These are phyloP conservation scores for Leccinum variicolor DNA, from an alignment of 768 basidiomycete genomes.

Conservation along the genomic window DNA sequence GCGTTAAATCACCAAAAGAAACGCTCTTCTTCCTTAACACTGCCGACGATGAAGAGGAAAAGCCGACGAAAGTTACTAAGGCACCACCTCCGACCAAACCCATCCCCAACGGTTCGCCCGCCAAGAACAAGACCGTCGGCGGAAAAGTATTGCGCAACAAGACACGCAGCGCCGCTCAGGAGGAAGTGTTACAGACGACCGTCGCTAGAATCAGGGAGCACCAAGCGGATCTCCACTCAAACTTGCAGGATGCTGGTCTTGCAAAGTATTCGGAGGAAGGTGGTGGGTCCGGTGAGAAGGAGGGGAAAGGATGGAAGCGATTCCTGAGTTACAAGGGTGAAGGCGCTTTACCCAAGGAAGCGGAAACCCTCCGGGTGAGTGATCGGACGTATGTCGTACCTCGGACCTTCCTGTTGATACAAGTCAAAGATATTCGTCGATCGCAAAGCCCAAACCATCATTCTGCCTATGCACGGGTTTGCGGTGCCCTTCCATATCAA, in stretches of 20 bases:
- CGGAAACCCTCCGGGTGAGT: constrained; percentile 75
- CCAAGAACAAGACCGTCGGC: constrained; percentile 71
- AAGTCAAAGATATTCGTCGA: constrained; percentile 79
- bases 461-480: constrained; percentile 91
- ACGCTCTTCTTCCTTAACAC: constrained; percentile 81
- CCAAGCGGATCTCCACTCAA: constrained; percentile 77
- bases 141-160: constrained; percentile 89
- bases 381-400: background rate
- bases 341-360: constrained; percentile 80
- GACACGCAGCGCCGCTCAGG: constrained; percentile 82
- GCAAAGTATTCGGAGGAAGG: constrained; percentile 82
- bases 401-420: constrained; percentile 7
- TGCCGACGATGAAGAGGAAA: constrained; percentile 53
- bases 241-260: constrained; percentile 75
- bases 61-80: constrained; percentile 52
- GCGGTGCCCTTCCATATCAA: constrained; percentile 98
- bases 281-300: constrained; percentile 68
- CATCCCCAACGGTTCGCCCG: constrained; percentile 60
- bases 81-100: constrained; percentile 51
- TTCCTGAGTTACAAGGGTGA: constrained; percentile 98
- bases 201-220: constrained; percentile 81
- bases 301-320: constrained; percentile 91
- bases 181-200: constrained; percentile 77
- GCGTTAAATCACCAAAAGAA: constrained; percentile 80
- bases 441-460: constrained; percentile 83